Conservation (phyloP, 306 rosid genomes). For the Hylodesmum podocarpum region DNA sequence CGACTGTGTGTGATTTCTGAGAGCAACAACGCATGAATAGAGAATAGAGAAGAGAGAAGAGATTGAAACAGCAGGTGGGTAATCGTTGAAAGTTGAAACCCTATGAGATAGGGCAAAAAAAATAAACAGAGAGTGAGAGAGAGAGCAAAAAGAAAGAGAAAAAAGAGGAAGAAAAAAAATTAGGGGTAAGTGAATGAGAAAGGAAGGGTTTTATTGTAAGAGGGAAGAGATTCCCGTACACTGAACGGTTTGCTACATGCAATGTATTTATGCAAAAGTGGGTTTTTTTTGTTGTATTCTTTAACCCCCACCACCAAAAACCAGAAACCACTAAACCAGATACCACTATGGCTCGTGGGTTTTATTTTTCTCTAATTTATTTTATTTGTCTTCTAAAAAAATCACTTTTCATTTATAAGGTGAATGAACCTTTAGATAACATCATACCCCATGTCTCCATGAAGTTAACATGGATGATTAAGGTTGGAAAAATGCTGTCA, state of each 20-base stretch:
- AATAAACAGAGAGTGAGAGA: too few species aligned
- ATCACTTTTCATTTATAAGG: too few species aligned
- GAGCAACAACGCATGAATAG: slow-evolving; percentile 57
- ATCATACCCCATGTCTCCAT: too few species aligned
- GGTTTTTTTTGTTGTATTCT: slow-evolving; percentile 56
- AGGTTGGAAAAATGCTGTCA: too few species aligned
- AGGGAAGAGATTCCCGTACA: slow-evolving; percentile 45
- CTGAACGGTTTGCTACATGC: slow-evolving; percentile 58
- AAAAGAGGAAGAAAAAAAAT: slow-evolving; percentile 8
- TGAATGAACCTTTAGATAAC: too few species aligned
- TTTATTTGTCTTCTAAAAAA: background rate
- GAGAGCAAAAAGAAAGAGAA: background rate
- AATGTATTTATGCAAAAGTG: slow-evolving; percentile 72
- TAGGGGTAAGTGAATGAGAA: background rate
- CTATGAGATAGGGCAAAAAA: slow-evolving; percentile 85
- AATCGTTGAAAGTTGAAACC: slow-evolving; percentile 32
- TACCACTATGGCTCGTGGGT: background rate
- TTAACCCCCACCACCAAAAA: slow-evolving; percentile 47
- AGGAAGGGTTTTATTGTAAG: slow-evolving; percentile 40
- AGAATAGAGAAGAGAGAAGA: slow-evolving; percentile 22
- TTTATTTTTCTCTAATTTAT: background rate
- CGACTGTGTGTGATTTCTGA: background rate
- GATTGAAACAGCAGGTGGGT: background rate
- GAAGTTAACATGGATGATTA: too few species aligned
- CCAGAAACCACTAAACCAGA: slow-evolving; percentile 41